phyloP scores from a whole-genome alignment of 768 basidiomycete genomes.

The Calvatia gigantea region DNA sequence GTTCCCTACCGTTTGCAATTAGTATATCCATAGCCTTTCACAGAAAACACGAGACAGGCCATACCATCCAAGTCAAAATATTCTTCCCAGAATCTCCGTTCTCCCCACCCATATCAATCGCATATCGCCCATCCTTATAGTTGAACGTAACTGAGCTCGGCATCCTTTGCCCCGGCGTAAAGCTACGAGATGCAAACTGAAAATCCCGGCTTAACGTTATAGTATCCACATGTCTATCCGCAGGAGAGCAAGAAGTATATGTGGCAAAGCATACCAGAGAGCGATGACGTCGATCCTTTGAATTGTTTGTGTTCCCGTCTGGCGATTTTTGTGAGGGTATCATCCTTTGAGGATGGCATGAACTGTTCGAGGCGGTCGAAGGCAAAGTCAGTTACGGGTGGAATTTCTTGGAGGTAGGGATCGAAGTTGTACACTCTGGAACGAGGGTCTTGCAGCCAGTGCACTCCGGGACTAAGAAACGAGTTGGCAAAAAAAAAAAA shows the following conservation, averaged over 20 bases:
- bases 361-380: conserved; percentile 77
- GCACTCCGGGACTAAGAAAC: conserved; percentile 70
- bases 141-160: conserved; percentile 69
- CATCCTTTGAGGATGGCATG: conserved; percentile 76
- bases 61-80: conserved; percentile 72
- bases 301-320: conserved; percentile 56
- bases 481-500: conserved; percentile 3
- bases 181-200: conserved; percentile 53
- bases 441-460: conserved; percentile 84
- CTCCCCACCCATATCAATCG: conserved; percentile 54
- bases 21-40: neutral
- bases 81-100: conserved; percentile 53
- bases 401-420: conserved; percentile 67
- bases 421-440: conserved; percentile 85
- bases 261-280: conserved; percentile 80
- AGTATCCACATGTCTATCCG: conserved; percentile 62
- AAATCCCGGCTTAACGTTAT: conserved; percentile 60
- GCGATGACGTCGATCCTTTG: conserved; percentile 86
- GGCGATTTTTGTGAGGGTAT: conserved; percentile 64
- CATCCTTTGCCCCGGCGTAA: conserved; percentile 77
- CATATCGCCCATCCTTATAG: conserved; percentile 62
- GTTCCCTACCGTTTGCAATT: conserved; percentile 56
- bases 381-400: conserved; percentile 77
- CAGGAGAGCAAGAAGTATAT: conserved; percentile 86
- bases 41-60: conserved; percentile 16